These are phyloP conservation scores for Neurospora sp. DNA, from an alignment of 2,329 filamentous ascomycete genomes.

Conservation along the genomic window DNA sequence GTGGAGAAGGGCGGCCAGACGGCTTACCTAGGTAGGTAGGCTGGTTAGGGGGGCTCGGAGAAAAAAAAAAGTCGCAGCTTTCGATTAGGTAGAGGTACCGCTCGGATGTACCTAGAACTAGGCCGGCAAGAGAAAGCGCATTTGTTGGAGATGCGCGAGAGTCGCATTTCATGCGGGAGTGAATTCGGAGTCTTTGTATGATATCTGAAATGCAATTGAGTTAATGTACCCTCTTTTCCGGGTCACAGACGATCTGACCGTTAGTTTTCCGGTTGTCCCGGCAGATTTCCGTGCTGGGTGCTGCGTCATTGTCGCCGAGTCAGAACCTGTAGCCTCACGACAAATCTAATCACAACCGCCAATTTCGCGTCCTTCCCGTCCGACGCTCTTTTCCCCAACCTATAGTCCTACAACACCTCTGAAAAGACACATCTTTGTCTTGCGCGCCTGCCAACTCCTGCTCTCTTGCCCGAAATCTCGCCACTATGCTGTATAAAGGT, in stretches of 20 bases:
- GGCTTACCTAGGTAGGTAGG: neutral
- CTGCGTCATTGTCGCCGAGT: neutral
- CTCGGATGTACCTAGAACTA: neutral
- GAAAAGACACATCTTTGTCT: neutral
- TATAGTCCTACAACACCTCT: neutral
- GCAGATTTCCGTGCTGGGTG: neutral
- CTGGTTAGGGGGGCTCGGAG: neutral
- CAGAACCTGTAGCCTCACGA: neutral
- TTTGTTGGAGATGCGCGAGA: neutral
- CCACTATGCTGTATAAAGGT: slow-evolving; percentile 15
- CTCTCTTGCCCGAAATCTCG: neutral
- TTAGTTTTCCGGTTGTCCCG: neutral
- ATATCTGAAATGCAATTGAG: neutral
- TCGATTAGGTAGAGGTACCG: neutral
- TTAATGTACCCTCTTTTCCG: neutral
- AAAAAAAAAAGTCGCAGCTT: neutral
- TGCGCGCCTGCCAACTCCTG: neutral
- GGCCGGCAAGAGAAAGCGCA: neutral
- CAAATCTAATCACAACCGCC: neutral
- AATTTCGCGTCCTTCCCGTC: neutral
- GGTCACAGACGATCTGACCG: neutral
- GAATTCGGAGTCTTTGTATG: neutral
- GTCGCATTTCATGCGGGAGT: neutral
- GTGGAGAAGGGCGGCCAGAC: neutral
- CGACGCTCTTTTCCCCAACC: neutral